Percentiles rank a stretch among this genome's conserved stretches.
phyloP scores from a whole-genome alignment of 139 green algal species.

The Chlorella sorokiniana region DNA sequence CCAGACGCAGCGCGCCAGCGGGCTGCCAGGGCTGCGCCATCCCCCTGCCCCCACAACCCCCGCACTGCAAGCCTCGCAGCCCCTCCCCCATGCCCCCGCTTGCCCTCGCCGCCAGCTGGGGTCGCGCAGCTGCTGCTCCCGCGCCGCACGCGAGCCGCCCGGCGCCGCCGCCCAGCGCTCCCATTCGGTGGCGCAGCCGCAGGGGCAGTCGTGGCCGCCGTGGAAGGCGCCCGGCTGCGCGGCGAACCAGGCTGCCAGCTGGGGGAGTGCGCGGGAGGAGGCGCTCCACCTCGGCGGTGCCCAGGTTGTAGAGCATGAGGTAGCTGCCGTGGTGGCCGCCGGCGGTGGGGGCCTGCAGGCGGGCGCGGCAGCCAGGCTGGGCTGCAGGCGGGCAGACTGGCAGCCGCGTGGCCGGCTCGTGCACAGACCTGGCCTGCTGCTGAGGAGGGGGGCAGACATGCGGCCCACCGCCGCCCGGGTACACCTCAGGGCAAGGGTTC shows the following conservation, averaged over 20 bases:
- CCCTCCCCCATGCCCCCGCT: background rate
- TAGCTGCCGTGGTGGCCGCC: constrained; percentile 1
- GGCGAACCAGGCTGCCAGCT: constrained; percentile 32
- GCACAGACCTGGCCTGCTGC: no score
- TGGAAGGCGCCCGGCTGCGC: background rate
- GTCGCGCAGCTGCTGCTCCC: constrained; percentile 13
- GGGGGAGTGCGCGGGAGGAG: constrained; percentile 17
- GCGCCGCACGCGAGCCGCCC: background rate
- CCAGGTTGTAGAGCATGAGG: constrained; percentile 34
- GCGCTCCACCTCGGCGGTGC: constrained; percentile 4
- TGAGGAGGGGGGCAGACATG: no score
- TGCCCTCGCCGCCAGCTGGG: background rate
- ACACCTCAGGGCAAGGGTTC: no score
- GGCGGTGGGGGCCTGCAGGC: background rate
- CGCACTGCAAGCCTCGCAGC: no score
- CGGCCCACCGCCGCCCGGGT: no score
- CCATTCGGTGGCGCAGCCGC: constrained; percentile 19
- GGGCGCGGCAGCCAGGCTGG: background rate
- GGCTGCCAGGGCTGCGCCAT: background rate
- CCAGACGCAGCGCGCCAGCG: no score
- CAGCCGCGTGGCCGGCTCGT: background rate
- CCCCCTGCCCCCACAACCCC: background rate
- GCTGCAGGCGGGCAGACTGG: background rate
- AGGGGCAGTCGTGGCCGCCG: background rate
- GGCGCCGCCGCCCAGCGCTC: constrained; percentile 15